Evolutionary conservation across 1,139 yeast species (phyloP), one percentile per base, ranked within the genome.

Genomic region (Insectozyma bohioensis): DNA sequence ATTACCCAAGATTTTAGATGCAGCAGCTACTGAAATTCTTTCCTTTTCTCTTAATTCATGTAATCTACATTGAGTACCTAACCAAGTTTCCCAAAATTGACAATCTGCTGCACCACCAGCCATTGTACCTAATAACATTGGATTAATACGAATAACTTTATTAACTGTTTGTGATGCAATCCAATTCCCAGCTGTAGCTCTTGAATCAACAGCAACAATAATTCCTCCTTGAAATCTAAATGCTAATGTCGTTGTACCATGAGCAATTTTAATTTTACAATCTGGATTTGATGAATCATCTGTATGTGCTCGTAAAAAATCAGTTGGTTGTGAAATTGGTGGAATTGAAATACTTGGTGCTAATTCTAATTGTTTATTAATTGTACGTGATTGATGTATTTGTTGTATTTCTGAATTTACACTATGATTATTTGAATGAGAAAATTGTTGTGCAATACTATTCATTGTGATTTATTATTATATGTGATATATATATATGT

Each of bases 41-140:
- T 88, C 94, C 64, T 90, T 90, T 61, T 90, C 94, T 55, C 96
- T 78, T 52, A 92, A 74, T 61, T 92, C 98, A 59, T 90, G 95
- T 50, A 92, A 68, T 54, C 99, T 76, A 67, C 98, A 92, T 63
- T 92, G 97, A 13, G 95, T 72, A 46, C 98, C 98, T 44, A 92
- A 74, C 97, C 97, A 92, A 18, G 97, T 87, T 66, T 92, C 97
- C 99, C 99, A 92, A 63, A 74, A 94, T 62, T 94, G 98, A 72
- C 99, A 92, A 65, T 92, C 99, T 17, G 98, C 98, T 33, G 99
- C 99, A 69, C 97, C 97, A 64, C 99, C 99, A 22, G 99, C 99
- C 97, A 92, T 82, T 20, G 99, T 92, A 46, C 99, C 99, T 51
- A 92, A 74, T 47, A 92, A 66, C 55, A 85, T 85, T 33, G 97